Conservation (phyloP, 371 early-diverging fungal species). For the Globomyces sp. region DNA sequence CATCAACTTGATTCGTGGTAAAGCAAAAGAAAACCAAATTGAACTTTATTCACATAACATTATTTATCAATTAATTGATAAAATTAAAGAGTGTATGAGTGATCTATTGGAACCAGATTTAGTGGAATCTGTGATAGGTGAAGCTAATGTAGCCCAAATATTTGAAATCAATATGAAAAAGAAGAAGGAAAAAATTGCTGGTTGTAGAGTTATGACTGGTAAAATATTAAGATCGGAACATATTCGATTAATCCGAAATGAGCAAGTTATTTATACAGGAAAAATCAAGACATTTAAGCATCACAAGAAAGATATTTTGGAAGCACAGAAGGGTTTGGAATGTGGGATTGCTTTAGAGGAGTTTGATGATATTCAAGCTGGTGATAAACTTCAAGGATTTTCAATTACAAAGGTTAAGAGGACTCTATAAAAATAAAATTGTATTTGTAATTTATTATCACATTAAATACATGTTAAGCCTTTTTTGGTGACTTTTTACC, state of each 20-base stretch:
- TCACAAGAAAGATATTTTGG: constrained; percentile 83
- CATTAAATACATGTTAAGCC: too few species aligned
- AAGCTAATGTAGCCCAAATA: constrained; percentile 80
- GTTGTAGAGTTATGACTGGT: constrained; percentile 82
- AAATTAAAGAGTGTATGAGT: constrained; percentile 73
- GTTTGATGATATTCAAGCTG: constrained; percentile 69
- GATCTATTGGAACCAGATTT: constrained; percentile 77
- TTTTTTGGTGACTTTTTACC: too few species aligned
- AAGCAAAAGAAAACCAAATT: constrained; percentile 66
- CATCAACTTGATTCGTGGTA: constrained; percentile 65
- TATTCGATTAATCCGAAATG: constrained; percentile 69
- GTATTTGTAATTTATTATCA: too few species aligned
- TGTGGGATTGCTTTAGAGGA: constrained; percentile 89
- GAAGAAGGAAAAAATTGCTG: constrained; percentile 70
- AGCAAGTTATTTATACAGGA: constrained; percentile 63
- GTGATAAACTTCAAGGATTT: constrained; percentile 73
- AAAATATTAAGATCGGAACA: constrained; percentile 57
- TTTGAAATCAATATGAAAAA: constrained; percentile 77
- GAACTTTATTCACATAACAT: constrained; percentile 68
- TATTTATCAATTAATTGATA: constrained; percentile 89
- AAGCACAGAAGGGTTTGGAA: constrained; percentile 87
- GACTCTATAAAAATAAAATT: constrained; percentile 32
- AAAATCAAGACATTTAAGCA: constrained; percentile 54
- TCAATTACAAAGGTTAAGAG: constrained; percentile 33
- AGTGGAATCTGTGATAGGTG: constrained; percentile 75